Percentiles rank a stretch among this genome's conserved stretches.
phyloP scores from a whole-genome alignment of 352 stramenopile genomes.

The Nothophytophthora sp. region DNA sequence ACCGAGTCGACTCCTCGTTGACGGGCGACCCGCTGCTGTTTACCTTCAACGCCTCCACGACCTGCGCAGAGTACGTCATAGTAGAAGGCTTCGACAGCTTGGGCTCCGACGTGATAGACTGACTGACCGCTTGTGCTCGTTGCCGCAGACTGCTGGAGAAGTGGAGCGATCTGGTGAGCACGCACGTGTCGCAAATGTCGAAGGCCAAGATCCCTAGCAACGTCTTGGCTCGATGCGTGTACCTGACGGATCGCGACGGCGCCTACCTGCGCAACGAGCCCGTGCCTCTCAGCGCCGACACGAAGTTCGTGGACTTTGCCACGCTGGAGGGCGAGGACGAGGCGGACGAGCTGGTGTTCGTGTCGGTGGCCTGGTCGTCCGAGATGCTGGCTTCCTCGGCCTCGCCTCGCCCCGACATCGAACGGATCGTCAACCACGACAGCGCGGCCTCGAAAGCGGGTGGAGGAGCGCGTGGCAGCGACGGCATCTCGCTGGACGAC shows the following conservation, averaged over 20 bases:
- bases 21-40: slow-evolving; percentile 72
- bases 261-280: slow-evolving; percentile 50
- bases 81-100: not conserved
- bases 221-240: slow-evolving; percentile 52
- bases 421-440: slow-evolving; percentile 58
- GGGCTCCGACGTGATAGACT: not conserved
- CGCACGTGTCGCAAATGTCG: slow-evolving; percentile 40
- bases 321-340: slow-evolving; percentile 40
- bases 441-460: slow-evolving; percentile 35
- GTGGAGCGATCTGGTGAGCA: slow-evolving; percentile 51
- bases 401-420: slow-evolving; percentile 45
- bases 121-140: not conserved
- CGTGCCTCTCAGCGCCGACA: slow-evolving; percentile 35
- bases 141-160: slow-evolving; percentile 48
- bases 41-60: slow-evolving; percentile 59
- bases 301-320: slow-evolving; percentile 57
- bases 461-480: slow-evolving; percentile 24
- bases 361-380: slow-evolving; percentile 55
- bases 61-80: slow-evolving; percentile 47
- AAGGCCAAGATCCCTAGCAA: slow-evolving; percentile 36
- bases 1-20: slow-evolving; percentile 49
- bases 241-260: slow-evolving; percentile 59
- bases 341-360: slow-evolving; percentile 50
- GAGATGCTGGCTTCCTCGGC: slow-evolving; percentile 39
- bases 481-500: slow-evolving; percentile 63